Conservation (phyloP, 1,284 basidiomycete species). For the Neonothopanus nambi region DNA sequence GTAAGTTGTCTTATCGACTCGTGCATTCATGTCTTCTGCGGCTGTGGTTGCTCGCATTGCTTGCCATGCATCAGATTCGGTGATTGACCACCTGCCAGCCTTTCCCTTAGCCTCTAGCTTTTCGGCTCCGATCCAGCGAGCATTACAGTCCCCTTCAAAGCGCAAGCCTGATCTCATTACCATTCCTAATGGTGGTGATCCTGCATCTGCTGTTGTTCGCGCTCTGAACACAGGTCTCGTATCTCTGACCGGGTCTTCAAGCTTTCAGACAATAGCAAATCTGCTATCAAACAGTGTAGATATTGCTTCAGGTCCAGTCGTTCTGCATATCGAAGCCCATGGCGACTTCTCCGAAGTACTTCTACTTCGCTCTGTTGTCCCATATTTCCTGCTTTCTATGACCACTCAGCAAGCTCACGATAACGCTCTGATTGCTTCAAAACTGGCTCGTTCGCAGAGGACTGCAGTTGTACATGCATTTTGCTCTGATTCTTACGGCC, state of each 20-base stretch:
- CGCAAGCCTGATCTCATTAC: slow-evolving; percentile 37
- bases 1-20: too few species aligned
- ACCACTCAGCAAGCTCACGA: slow-evolving; percentile 70
- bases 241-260: slow-evolving; percentile 51
- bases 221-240: slow-evolving; percentile 41
- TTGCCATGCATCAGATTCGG: too few species aligned
- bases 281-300: slow-evolving; percentile 61
- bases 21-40: too few species aligned
- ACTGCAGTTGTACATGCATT: slow-evolving; percentile 21
- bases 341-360: slow-evolving; percentile 60
- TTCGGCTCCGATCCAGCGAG: too few species aligned
- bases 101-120: too few species aligned
- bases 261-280: slow-evolving; percentile 47
- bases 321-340: slow-evolving; percentile 56
- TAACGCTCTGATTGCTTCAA: slow-evolving; percentile 66
- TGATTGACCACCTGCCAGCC: too few species aligned
- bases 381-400: slow-evolving; percentile 64
- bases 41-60: too few species aligned
- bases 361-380: slow-evolving; percentile 56
- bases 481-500: background rate
- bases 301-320: slow-evolving; percentile 52
- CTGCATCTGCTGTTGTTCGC: slow-evolving; percentile 52
- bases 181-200: slow-evolving; percentile 61
- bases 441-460: slow-evolving; percentile 36
- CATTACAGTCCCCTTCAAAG: too few species aligned